A percentile compares a stretch with the other conserved stretches of the same genome.
phyloP scores from a whole-genome alignment of 345 rosid genomes.

The Lagerstroemia speciosa region DNA sequence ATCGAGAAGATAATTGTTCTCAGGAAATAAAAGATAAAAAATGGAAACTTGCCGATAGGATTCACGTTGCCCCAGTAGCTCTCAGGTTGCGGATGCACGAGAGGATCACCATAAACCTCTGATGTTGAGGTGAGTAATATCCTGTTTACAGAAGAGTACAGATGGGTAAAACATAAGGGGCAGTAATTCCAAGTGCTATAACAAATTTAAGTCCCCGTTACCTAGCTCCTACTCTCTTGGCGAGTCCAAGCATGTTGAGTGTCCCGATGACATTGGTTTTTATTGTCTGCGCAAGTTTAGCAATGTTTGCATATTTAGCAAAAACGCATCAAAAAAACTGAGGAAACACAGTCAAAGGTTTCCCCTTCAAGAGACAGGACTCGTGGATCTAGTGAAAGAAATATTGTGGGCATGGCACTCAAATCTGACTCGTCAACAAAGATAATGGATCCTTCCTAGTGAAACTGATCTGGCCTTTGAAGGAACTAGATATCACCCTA shows the following conservation, averaged over 20 bases:
- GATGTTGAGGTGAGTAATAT: conserved; percentile 95
- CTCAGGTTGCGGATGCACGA: conserved; percentile 89
- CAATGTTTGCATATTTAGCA: conserved; percentile 32
- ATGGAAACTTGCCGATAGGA: conserved; percentile 60
- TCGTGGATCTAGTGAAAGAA: not conserved
- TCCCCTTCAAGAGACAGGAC: not conserved
- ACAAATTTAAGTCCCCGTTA: conserved; percentile 12
- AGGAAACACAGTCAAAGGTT: not conserved
- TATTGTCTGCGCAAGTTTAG: conserved; percentile 45
- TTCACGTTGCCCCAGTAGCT: conserved; percentile 96
- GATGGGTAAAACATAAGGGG: conserved; percentile 6
- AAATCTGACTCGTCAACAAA: not conserved
- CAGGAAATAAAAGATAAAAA: not conserved
- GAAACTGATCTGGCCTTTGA: not conserved
- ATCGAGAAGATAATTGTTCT: not conserved
- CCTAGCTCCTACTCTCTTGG: conserved; percentile 98
- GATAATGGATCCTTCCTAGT: not conserved
- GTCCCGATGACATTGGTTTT: conserved; percentile 98
- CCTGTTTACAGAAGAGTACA: conserved; percentile 27
- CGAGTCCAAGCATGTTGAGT: conserved; percentile 95
- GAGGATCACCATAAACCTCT: conserved; percentile 93
- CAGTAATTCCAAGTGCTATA: not conserved
- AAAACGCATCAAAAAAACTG: conserved; percentile 39
- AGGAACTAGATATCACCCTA: not conserved
- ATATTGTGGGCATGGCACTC: not conserved